A percentile compares a stretch with the other conserved stretches of the same genome.
Evolutionary conservation across 108 stramenopile species (phyloP).

Genomic region (Fragilaria radians): DNA sequence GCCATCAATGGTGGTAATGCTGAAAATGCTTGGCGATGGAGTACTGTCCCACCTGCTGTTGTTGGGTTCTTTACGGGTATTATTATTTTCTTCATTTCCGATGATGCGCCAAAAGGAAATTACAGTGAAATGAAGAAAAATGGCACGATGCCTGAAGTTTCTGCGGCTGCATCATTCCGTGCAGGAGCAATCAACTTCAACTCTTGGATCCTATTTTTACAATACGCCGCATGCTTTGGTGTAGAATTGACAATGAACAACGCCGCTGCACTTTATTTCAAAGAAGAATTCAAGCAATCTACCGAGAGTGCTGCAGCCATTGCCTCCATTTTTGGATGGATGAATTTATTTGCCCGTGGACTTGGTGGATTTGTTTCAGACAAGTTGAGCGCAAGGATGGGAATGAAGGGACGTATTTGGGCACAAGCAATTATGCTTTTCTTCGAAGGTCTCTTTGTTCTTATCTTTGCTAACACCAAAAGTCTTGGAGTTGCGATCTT

Average conservation of each 20-base stretch:
- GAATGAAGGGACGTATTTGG: conserved; percentile 62
- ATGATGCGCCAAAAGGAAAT: conserved; percentile 86
- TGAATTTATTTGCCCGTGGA: conserved; percentile 71
- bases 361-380: conserved; percentile 48
- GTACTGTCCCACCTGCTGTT: conserved; percentile 66
- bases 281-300: conserved; percentile 54
- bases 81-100: conserved; percentile 38
- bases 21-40: conserved; percentile 72
- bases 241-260: conserved; percentile 90
- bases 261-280: conserved; percentile 78
- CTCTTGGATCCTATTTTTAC: conserved; percentile 80
- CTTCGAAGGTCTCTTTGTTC: conserved; percentile 53
- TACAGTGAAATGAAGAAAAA: conserved; percentile 63
- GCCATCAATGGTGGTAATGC: conserved; percentile 40
- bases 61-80: conserved; percentile 41
- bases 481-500: conserved; percentile 44
- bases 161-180: conserved; percentile 60
- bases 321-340: conserved; percentile 77
- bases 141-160: conserved; percentile 69
- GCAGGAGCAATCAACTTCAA: conserved; percentile 68
- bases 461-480: conserved; percentile 52
- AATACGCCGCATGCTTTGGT: conserved; percentile 89
- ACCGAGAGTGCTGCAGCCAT: conserved; percentile 71
- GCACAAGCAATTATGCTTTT: conserved; percentile 47
- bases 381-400: conserved; percentile 27